Conservation (phyloP, 1,139 yeast genomes). For the Pichia sp. region DNA sequence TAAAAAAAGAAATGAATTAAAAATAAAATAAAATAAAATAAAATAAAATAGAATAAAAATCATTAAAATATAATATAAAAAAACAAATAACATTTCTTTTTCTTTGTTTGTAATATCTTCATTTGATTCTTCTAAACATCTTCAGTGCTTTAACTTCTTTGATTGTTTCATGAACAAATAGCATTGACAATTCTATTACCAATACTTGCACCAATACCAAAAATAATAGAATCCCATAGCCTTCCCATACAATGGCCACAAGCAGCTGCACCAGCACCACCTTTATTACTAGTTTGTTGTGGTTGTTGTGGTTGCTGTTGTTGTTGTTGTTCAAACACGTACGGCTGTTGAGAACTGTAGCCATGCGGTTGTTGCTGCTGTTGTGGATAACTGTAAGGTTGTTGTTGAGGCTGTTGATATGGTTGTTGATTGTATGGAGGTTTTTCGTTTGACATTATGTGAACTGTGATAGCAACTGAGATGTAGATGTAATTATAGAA, state of each 20-base stretch:
- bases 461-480: too few species aligned
- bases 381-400: neutral
- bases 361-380: neutral
- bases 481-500: too few species aligned
- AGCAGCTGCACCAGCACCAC: conserved; percentile 2
- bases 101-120: too few species aligned
- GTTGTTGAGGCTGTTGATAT: neutral
- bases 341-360: too few species aligned
- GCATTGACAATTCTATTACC: conserved; percentile 14
- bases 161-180: conserved; percentile 10
- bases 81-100: too few species aligned
- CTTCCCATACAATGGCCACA: conserved; percentile 9
- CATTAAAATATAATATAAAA: too few species aligned
- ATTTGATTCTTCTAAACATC: too few species aligned
- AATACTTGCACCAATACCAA: conserved; percentile 18
- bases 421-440: conserved; percentile 1
- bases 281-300: conserved; percentile 1
- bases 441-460: neutral
- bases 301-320: conserved; percentile 2
- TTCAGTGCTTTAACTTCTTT: too few species aligned
- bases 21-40: too few species aligned
- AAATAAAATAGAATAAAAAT: too few species aligned
- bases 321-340: neutral
- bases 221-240: conserved; percentile 15
- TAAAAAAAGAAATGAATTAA: too few species aligned